phyloP scores from a whole-genome alignment of 805 yeast genomes.

The Nakazawaea holstii region DNA sequence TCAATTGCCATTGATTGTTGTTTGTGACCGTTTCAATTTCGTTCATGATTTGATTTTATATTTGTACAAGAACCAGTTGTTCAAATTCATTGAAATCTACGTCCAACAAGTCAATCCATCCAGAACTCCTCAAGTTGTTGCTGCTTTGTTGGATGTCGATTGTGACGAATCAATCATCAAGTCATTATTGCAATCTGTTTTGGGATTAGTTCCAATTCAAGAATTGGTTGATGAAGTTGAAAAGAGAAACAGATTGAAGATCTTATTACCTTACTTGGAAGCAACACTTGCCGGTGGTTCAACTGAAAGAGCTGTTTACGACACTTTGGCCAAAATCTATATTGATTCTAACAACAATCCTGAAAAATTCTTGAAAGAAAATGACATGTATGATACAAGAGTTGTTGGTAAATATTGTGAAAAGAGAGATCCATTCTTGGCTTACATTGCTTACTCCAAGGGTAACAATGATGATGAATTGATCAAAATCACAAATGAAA shows the following conservation, averaged over 20 bases:
- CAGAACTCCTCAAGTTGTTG: constrained; percentile 93
- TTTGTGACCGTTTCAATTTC: constrained; percentile 87
- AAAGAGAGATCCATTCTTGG: constrained; percentile 97
- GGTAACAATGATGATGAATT: constrained; percentile 90
- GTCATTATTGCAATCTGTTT: constrained; percentile 71
- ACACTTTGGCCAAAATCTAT: constrained; percentile 95
- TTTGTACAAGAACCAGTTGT: constrained; percentile 91
- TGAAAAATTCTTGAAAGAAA: constrained; percentile 91
- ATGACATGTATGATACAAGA: constrained; percentile 83
- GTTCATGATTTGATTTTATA: constrained; percentile 92
- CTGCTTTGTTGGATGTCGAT: constrained; percentile 94
- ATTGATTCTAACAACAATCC: constrained; percentile 97
- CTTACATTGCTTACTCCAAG: constrained; percentile 95
- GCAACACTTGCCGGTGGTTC: constrained; percentile 79
- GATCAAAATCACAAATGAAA: constrained; percentile 89
- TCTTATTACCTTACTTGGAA: constrained; percentile 89
- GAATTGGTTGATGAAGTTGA: constrained; percentile 92
- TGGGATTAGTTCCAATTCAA: constrained; percentile 91
- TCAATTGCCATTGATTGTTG: constrained; percentile 93
- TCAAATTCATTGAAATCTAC: constrained; percentile 95
- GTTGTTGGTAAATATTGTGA: constrained; percentile 98
- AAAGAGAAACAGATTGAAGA: constrained; percentile 89
- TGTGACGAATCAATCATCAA: constrained; percentile 90
- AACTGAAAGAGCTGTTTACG: constrained; percentile 86
- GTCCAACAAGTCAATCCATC: constrained; percentile 97